Base-by-base conservation (phyloP, 495 filamentous ascomycete genomes). In the Penicillium atrosanguineum region DNA sequence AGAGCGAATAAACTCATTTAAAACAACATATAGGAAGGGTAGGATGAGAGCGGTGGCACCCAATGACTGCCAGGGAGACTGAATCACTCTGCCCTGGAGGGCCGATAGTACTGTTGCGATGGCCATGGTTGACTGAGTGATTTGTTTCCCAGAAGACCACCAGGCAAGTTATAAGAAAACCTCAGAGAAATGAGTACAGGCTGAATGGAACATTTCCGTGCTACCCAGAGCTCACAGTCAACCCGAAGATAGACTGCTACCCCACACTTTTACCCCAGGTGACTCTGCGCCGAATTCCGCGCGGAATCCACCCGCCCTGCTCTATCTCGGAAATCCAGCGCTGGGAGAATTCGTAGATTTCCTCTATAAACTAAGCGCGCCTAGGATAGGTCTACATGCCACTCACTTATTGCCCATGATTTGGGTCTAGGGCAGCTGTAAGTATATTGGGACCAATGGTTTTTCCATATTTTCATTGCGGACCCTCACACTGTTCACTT, bases 1-100 rank as follows among this genome's bases (percentile, higher is more conserved):
- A 15, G 66, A 52, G 9, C 81, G 81, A 48, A 75, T 60, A 43
- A 80, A 68, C 53, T 85, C 81, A 61, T 83, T 84, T 7, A 69
- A 46, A 12, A 81, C 50, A 43, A 84, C 48, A 60, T 81, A 84
- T 40, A 74, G 44, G 16, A 77, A 18, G 1, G 71, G 71, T 9
- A 70, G 26, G 6, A 72, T 1, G 50, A 75, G 3, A 7, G 50
- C 39, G 5, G 63, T 49, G 25, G 67, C 38, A 16, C 60, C 58
- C 40, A 74, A 39, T 0, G 64, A 63, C 26, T 68, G 69, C 40
- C 57, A 47, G 18, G 70, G 68, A 20, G 60, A 69, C 34, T 68
- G 20, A 6, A 64, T 18, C 16, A 59, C 37, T 14, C 34, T 50
- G 40, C 42, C 29, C 29, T 72, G 64, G n/a, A 75, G 15, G 14